Conservation (phyloP, 177 flowering plant genomes). For the Vitis hybrid region DNA sequence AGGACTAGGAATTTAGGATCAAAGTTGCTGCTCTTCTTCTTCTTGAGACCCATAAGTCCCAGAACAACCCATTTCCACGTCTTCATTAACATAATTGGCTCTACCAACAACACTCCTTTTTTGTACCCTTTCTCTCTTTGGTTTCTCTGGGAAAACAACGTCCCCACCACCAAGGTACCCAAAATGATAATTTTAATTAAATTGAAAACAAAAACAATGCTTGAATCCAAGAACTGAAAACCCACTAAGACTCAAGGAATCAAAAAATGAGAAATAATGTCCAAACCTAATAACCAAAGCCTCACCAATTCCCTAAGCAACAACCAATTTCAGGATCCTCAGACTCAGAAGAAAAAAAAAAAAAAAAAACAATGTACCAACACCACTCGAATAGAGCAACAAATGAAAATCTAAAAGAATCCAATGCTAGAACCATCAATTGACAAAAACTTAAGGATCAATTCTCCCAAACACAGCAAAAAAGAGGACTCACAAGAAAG, state of each 20-base stretch:
- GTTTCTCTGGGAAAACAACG: too few species aligned
- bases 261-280: not conserved
- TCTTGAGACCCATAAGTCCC: too few species aligned
- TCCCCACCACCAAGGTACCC: slow-evolving; percentile 8
- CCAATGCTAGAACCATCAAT: not conserved
- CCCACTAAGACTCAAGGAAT: not conserved
- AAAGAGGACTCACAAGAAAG: too few species aligned
- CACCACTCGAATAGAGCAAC: not conserved
- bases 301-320: not conserved
- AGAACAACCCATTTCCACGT: too few species aligned
- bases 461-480: not conserved
- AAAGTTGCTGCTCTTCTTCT: too few species aligned
- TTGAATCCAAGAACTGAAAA: not conserved
- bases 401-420: not conserved
- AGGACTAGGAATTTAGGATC: too few species aligned
- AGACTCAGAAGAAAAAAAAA: not conserved
- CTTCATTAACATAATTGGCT: too few species aligned
- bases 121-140: too few species aligned
- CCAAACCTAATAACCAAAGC: not conserved
- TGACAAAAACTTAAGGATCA: not conserved
- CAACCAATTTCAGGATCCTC: not conserved
- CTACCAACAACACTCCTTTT: too few species aligned
- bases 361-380: not conserved
- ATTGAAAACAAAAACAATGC: not conserved
- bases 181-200: slow-evolving; percentile 16